Conservation (phyloP, 495 filamentous ascomycete genomes). For the Penicillium lividum region DNA sequence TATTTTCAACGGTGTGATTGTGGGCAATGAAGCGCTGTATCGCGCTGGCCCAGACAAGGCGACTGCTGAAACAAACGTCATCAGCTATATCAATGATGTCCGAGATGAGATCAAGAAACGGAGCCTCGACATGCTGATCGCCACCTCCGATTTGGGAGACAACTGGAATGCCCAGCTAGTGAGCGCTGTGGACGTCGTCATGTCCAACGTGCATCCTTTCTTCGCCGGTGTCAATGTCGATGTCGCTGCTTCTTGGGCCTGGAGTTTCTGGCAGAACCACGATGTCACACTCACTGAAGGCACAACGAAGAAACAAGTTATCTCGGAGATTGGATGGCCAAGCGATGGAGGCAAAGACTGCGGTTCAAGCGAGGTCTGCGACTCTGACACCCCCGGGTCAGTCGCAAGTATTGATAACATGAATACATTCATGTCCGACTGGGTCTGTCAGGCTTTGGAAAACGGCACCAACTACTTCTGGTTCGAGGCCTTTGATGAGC, state of each 20-base stretch:
- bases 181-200: slow-evolving; percentile 74
- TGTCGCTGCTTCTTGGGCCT: slow-evolving; percentile 79
- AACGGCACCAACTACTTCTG: slow-evolving; percentile 93
- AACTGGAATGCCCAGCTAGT: slow-evolving; percentile 77
- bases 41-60: slow-evolving; percentile 53
- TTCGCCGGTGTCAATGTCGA: slow-evolving; percentile 77
- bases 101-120: slow-evolving; percentile 66
- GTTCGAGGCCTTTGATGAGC: slow-evolving; percentile 96
- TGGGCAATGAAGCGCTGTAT: slow-evolving; percentile 95
- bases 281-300: slow-evolving; percentile 61
- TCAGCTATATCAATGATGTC: slow-evolving; percentile 65
- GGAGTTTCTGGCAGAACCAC: slow-evolving; percentile 70
- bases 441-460: slow-evolving; percentile 75
- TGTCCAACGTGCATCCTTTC: slow-evolving; percentile 98
- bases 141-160: slow-evolving; percentile 86
- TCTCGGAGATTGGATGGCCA: slow-evolving; percentile 93
- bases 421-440: slow-evolving; percentile 84
- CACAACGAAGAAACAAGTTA: slow-evolving; percentile 64
- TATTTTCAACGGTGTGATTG: slow-evolving; percentile 79
- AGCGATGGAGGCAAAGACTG: slow-evolving; percentile 80
- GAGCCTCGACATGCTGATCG: slow-evolving; percentile 70
- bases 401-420: slow-evolving; percentile 81
- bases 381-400: slow-evolving; percentile 53
- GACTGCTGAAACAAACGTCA: slow-evolving; percentile 65
- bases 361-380: slow-evolving; percentile 57